A percentile compares a stretch with the other conserved stretches of the same genome.
Evolutionary conservation across 139 green algal species (phyloP).

Genomic region (Chlamydomonas schloesseri): DNA sequence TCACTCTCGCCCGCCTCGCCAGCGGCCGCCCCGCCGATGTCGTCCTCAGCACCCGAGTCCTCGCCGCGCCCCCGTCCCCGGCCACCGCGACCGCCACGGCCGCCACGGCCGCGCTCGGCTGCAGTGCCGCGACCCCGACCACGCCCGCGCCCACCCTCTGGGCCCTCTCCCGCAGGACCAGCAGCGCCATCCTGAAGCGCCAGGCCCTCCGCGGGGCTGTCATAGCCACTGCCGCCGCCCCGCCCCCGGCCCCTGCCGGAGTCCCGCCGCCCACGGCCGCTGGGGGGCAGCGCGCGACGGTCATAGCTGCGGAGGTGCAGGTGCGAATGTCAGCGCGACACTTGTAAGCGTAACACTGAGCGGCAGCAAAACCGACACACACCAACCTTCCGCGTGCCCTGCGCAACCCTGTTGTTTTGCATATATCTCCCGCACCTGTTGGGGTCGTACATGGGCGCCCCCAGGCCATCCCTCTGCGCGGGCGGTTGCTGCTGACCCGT

Average conservation of each 20-base stretch:
- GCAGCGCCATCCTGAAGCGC: too few species aligned
- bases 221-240: slow-evolving; percentile 18
- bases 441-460: slow-evolving; percentile 22
- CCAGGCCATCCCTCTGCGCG: background rate
- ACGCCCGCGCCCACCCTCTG: slow-evolving; percentile 4
- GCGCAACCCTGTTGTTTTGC: too few species aligned
- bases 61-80: slow-evolving; percentile 10
- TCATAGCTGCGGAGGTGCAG: slow-evolving; percentile 35
- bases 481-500: background rate
- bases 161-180: too few species aligned
- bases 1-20: slow-evolving; percentile 5
- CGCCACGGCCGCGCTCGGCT: slow-evolving; percentile 22
- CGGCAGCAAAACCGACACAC: too few species aligned
- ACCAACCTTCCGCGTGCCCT: too few species aligned
- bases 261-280: background rate
- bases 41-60: slow-evolving; percentile 34
- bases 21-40: background rate
- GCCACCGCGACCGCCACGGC: slow-evolving; percentile 1
- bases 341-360: too few species aligned
- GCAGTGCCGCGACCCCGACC: background rate
- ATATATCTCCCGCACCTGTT: slow-evolving; percentile 46
- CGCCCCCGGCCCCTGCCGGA: background rate
- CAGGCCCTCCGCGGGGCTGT: slow-evolving; percentile 21
- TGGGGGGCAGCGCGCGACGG: background rate
- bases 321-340: too few species aligned